phyloP scores from a whole-genome alignment of 1,139 yeast species.

The Scheffersomyces titani region DNA sequence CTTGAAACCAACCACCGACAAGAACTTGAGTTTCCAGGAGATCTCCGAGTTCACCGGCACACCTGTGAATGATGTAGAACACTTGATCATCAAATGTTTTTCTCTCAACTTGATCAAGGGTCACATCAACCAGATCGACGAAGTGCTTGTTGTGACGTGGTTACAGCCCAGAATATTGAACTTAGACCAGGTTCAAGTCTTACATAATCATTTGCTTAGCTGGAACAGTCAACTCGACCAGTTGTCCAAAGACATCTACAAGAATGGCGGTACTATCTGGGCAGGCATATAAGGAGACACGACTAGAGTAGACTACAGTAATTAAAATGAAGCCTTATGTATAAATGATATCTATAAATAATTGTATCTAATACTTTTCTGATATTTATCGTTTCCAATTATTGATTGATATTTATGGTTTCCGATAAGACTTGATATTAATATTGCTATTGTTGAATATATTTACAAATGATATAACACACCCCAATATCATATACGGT shows the following conservation, averaged over 20 bases:
- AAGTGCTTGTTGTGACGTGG: conserved; percentile 83
- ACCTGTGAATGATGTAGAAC: conserved; percentile 76
- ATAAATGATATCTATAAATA: not conserved
- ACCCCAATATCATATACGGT: too few species aligned
- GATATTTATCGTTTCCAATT: too few species aligned
- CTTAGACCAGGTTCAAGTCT: conserved; percentile 70
- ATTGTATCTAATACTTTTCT: too few species aligned
- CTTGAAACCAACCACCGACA: conserved; percentile 70
- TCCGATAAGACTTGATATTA: too few species aligned
- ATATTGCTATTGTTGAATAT: too few species aligned
- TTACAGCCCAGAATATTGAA: conserved; percentile 94
- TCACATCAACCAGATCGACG: conserved; percentile 80
- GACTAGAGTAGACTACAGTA: not conserved
- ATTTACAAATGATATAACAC: too few species aligned
- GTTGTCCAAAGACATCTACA: conserved; percentile 51
- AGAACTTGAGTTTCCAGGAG: conserved; percentile 71
- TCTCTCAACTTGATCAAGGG: conserved; percentile 84
- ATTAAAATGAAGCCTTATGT: not conserved
- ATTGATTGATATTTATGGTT: too few species aligned
- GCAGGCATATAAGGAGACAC: conserved; percentile 25
- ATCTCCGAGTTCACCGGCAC: conserved; percentile 75
- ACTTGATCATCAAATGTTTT: conserved; percentile 87
- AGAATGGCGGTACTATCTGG: conserved; percentile 43
- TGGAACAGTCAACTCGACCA: conserved; percentile 79
- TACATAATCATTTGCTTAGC: conserved; percentile 68